Conservation (phyloP, 1,139 yeast genomes). For the Pichia kudriavzevii region DNA sequence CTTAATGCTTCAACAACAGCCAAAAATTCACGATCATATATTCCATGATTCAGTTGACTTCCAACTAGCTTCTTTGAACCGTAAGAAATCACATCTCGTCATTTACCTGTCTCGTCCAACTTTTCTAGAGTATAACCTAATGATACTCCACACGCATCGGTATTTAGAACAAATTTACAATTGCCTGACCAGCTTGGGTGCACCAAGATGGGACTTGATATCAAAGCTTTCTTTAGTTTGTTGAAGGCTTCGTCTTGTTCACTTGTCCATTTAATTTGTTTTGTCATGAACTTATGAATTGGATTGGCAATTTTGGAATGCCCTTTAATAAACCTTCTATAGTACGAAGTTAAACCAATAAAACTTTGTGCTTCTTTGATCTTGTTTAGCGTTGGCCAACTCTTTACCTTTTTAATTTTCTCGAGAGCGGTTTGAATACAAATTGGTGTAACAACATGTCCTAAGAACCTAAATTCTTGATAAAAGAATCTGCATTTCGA, state of each 20-base stretch:
- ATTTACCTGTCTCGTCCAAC: slow-evolving; percentile 1
- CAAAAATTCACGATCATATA: slow-evolving; percentile 3
- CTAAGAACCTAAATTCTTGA: slow-evolving; percentile 11
- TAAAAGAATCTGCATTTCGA: slow-evolving; percentile 11
- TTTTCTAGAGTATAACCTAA: slow-evolving; percentile 6
- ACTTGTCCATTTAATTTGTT: background rate
- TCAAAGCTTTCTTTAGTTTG: slow-evolving; percentile 1
- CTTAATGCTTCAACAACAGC: slow-evolving; percentile 6
- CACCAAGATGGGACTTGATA: background rate
- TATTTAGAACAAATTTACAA: background rate
- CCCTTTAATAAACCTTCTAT: slow-evolving; percentile 8
- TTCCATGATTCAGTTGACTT: slow-evolving; percentile 2
- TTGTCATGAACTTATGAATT: slow-evolving; percentile 1
- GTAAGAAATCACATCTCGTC: slow-evolving; percentile 2
- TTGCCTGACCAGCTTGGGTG: background rate
- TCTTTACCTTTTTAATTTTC: slow-evolving; percentile 5
- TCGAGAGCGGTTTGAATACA: slow-evolving; percentile 10
- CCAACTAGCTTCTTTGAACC: slow-evolving; percentile 2
- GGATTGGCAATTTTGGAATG: slow-evolving; percentile 5
- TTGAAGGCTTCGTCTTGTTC: slow-evolving; percentile 4
- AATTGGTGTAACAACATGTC: slow-evolving; percentile 4
- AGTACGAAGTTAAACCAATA: slow-evolving; percentile 11
- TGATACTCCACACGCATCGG: slow-evolving; percentile 5
- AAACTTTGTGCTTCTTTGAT: slow-evolving; percentile 5
- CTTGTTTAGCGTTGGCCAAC: slow-evolving; percentile 9